Evolutionary conservation across 208 protist species (phyloP).

Genomic region (Lotmaria passim): DNA sequence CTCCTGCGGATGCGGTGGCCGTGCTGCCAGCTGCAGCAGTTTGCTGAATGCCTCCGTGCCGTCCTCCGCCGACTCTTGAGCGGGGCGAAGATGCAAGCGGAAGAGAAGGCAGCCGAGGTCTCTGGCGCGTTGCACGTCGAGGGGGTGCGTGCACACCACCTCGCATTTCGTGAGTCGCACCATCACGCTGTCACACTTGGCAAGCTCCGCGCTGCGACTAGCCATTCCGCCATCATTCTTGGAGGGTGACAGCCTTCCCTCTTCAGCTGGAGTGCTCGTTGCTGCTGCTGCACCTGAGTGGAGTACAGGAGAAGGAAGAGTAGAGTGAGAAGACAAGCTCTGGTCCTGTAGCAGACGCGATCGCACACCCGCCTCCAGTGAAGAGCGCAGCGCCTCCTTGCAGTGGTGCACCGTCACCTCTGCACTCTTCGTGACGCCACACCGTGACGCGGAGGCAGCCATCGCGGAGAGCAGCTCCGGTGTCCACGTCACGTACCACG

Average conservation of each 20-base stretch:
- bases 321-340: background rate
- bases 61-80: constrained; percentile 35
- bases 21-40: background rate
- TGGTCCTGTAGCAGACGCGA: constrained; percentile 6
- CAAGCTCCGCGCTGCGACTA: no score
- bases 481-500: constrained; percentile 27
- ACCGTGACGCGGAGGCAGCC: background rate
- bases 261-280: no score
- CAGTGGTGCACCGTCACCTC: constrained; percentile 2
- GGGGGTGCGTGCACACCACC: constrained; percentile 20
- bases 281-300: background rate
- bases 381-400: background rate
- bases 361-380: constrained; percentile 8
- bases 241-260: no score
- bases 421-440: no score
- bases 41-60: constrained; percentile 36
- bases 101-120: constrained; percentile 19
- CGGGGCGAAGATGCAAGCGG: constrained; percentile 16
- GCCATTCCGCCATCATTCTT: no score
- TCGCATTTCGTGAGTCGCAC: constrained; percentile 16
- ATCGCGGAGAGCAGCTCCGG: constrained; percentile 16
- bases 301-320: no score
- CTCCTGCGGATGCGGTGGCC: background rate
- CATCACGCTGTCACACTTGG: background rate
- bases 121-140: constrained; percentile 27